These are phyloP conservation scores for Cubamyces sp. DNA, from an alignment of 768 basidiomycete genomes.

Conservation along the genomic window DNA sequence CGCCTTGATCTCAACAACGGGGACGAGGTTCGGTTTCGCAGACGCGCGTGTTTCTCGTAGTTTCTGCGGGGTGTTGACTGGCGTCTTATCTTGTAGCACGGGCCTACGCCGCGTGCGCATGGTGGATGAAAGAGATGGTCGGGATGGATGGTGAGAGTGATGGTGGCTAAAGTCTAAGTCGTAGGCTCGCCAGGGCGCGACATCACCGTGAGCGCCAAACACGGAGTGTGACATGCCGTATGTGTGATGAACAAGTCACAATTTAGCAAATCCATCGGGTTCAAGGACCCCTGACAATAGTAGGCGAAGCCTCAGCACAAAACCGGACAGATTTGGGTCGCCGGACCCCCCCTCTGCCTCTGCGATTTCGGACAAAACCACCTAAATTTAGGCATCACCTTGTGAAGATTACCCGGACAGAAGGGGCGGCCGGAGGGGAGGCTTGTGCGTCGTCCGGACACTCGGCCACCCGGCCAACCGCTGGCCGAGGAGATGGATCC, in stretches of 20 bases:
- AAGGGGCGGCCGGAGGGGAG: too few species aligned
- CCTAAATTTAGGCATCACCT: too few species aligned
- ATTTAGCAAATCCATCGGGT: too few species aligned
- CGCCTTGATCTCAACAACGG: conserved; percentile 22
- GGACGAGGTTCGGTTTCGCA: conserved; percentile 15
- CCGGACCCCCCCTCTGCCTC: too few species aligned
- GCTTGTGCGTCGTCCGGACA: too few species aligned
- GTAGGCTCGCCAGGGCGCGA: not conserved
- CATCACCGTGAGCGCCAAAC: not conserved
- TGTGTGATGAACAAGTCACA: not conserved
- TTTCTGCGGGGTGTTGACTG: conserved; percentile 32
- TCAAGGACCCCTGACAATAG: too few species aligned
- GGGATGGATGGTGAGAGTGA: not conserved
- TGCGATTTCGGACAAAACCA: too few species aligned
- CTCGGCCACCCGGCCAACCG: too few species aligned
- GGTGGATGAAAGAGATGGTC: not conserved
- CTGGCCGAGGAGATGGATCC: too few species aligned
- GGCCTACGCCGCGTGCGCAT: conserved; percentile 25
- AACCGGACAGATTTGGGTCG: too few species aligned
- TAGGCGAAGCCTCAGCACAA: too few species aligned
- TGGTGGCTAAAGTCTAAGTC: conserved; percentile 3
- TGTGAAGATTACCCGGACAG: too few species aligned
- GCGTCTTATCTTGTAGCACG: conserved; percentile 32
- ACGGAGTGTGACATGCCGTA: not conserved
- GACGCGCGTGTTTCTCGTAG: conserved; percentile 6